Evolutionary conservation across 192 early-diverging fungal genomes (phyloP).

Genomic region (Backusella psychrophila): DNA sequence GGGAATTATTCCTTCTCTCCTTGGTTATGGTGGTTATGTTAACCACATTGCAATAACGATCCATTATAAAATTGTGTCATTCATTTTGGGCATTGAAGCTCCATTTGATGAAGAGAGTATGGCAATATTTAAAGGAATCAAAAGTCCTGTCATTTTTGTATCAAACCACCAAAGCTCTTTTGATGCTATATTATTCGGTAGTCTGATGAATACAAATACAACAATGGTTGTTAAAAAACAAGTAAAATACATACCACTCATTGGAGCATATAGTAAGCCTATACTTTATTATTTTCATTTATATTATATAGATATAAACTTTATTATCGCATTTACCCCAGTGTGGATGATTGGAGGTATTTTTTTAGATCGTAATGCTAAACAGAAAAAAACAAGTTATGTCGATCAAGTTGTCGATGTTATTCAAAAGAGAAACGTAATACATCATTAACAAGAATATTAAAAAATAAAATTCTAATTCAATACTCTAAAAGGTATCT

Average conservation of each 20-base stretch:
- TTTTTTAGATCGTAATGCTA: slow-evolving; percentile 84
- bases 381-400: slow-evolving; percentile 66
- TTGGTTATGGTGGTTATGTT: neutral
- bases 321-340: slow-evolving; percentile 4
- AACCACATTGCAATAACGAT: neutral
- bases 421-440: slow-evolving; percentile 70
- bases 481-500: slow-evolving; percentile 40
- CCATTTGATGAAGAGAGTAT: slow-evolving; percentile 59
- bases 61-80: slow-evolving; percentile 47
- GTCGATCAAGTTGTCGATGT: slow-evolving; percentile 68
- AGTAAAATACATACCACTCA: slow-evolving; percentile 64
- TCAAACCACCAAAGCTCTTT: slow-evolving; percentile 84
- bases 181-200: slow-evolving; percentile 70
- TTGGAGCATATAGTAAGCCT: slow-evolving; percentile 75
- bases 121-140: slow-evolving; percentile 24
- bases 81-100: slow-evolving; percentile 58
- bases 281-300: neutral
- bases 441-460: neutral
- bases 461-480: neutral
- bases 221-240: slow-evolving; percentile 70
- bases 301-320: neutral
- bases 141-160: slow-evolving; percentile 62
- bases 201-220: slow-evolving; percentile 61
- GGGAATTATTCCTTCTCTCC: neutral
- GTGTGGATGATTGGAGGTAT: slow-evolving; percentile 76